These are phyloP conservation scores for Tetradesmus obliquus DNA, from an alignment of 139 green algal species.

Conservation along the genomic window DNA sequence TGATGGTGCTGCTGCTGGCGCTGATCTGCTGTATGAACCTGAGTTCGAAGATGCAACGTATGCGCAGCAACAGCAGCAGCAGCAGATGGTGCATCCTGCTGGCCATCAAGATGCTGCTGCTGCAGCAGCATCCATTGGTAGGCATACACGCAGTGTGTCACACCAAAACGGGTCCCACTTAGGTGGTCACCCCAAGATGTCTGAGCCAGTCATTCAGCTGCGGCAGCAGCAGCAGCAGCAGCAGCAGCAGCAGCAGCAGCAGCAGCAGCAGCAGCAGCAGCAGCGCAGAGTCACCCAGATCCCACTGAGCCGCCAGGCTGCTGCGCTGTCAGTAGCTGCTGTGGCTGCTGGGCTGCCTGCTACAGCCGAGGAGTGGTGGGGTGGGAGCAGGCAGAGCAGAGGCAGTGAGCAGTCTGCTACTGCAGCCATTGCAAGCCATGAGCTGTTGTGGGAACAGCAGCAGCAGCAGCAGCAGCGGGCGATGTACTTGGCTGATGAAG, in stretches of 20 bases:
- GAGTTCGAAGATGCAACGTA: not conserved
- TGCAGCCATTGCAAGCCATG: not conserved
- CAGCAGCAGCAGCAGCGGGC: not conserved
- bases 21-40: not conserved
- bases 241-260: not conserved
- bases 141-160: no score
- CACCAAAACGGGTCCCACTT: no score
- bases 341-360: not conserved
- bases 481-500: not conserved
- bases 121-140: not conserved
- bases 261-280: constrained; percentile 19
- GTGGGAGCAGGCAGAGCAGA: not conserved
- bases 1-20: not conserved
- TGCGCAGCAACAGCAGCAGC: not conserved
- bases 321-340: constrained; percentile 1
- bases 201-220: not conserved
- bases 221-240: not conserved
- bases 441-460: not conserved
- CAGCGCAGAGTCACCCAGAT: not conserved
- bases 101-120: not conserved
- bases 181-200: not conserved
- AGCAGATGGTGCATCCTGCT: not conserved
- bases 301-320: not conserved
- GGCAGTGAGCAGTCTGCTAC: not conserved
- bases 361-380: not conserved